Conservation (phyloP, 352 stramenopile species). For the Plasmopara muralis region DNA sequence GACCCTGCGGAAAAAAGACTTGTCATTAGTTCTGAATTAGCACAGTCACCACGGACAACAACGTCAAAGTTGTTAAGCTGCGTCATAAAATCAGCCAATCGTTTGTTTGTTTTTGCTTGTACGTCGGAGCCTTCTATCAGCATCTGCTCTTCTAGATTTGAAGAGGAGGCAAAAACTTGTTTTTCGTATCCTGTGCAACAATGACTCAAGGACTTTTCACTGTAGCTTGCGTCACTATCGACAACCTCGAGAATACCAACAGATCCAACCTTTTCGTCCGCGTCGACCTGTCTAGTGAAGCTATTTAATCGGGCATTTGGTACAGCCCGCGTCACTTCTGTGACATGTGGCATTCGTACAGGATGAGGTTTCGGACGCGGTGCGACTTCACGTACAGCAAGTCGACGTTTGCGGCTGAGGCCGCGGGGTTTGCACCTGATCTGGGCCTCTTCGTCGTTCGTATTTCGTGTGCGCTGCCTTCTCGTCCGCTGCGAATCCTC, state of each 20-base stretch:
- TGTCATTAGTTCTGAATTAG: constrained; percentile 5
- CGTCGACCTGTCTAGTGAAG: background rate
- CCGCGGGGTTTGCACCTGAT: background rate
- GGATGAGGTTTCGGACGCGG: background rate
- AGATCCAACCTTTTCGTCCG: background rate
- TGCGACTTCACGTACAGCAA: background rate
- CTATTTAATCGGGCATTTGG: background rate
- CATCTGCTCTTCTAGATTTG: constrained; percentile 13
- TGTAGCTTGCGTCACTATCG: background rate
- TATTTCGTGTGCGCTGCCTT: constrained; percentile 1
- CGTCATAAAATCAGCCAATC: no score
- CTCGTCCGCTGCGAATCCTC: constrained; percentile 23
- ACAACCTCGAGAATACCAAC: background rate
- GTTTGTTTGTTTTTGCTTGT: background rate
- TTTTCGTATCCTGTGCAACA: constrained; percentile 26
- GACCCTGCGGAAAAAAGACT: constrained; percentile 19
- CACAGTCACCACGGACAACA: background rate
- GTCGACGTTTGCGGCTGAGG: background rate
- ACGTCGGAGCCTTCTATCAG: background rate
- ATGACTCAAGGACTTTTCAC: constrained; percentile 2
- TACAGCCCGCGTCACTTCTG: background rate
- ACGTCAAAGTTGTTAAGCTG: no score
- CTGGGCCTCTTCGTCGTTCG: constrained; percentile 2
- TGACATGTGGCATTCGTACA: background rate
- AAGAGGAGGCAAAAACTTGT: constrained; percentile 23